Conservation (phyloP, 2,329 filamentous ascomycete species). For the Cladorrhinum sp. region DNA sequence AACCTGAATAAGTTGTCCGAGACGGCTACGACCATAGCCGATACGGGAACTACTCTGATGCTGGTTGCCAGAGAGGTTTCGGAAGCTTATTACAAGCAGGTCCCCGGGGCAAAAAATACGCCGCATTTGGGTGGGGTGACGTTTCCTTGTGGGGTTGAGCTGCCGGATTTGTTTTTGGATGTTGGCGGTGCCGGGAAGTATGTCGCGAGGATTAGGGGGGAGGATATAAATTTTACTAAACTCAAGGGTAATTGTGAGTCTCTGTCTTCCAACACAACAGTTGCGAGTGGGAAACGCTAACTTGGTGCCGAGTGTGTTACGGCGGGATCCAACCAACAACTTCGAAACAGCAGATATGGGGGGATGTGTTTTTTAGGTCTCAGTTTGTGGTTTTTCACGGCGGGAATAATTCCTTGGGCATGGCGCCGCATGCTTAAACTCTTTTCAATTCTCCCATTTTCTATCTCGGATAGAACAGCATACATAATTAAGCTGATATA, state of each 20-base stretch:
- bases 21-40: slow-evolving; percentile 48
- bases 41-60: slow-evolving; percentile 63
- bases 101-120: slow-evolving; percentile 42
- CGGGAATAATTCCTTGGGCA: slow-evolving; percentile 1
- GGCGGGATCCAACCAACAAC: slow-evolving; percentile 63
- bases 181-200: slow-evolving; percentile 49
- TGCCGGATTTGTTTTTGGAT: slow-evolving; percentile 52
- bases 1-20: slow-evolving; percentile 29
- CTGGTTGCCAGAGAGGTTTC: slow-evolving; percentile 54
- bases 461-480: too few relatives aligned
- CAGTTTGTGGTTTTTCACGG: slow-evolving; percentile 6
- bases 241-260: slow-evolving; percentile 51
- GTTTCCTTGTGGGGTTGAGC: slow-evolving; percentile 43
- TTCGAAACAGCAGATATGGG: slow-evolving; percentile 57
- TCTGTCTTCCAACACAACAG: neutral
- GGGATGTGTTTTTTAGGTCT: slow-evolving; percentile 53
- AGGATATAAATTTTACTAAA: slow-evolving; percentile 51
- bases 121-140: slow-evolving; percentile 42
- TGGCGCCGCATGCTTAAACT: slow-evolving; percentile 1
- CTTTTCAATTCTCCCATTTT: too few relatives aligned
- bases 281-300: slow-evolving; percentile 1
- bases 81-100: slow-evolving; percentile 46
- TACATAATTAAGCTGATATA: too few relatives aligned
- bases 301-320: slow-evolving; percentile 52
- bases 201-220: slow-evolving; percentile 55